These are phyloP conservation scores for Solanum boliviense DNA, from an alignment of 257 asterid species.

Conservation along the genomic window DNA sequence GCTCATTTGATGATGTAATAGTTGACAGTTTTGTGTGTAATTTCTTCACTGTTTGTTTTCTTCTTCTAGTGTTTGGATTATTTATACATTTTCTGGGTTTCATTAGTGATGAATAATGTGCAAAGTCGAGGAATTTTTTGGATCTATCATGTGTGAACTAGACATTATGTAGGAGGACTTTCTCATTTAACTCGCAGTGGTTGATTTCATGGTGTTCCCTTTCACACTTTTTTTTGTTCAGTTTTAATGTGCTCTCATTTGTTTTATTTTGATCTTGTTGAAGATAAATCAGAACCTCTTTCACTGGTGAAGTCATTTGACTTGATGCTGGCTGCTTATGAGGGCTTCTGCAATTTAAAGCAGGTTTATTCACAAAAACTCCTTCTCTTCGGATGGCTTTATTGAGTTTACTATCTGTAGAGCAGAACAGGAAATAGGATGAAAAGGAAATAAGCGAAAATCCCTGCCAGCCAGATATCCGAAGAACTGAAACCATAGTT, in stretches of 20 bases:
- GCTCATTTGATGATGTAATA: neutral
- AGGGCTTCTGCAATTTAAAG: constrained; percentile 78
- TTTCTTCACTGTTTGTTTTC: neutral
- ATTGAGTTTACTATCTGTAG: neutral
- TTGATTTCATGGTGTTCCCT: neutral
- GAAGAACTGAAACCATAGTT: neutral
- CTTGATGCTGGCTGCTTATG: constrained; percentile 67
- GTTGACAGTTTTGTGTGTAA: neutral
- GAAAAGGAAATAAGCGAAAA: neutral
- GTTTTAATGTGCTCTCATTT: neutral
- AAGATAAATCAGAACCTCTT: constrained; percentile 43
- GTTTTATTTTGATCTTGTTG: constrained; percentile 1
- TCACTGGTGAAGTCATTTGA: constrained; percentile 63
- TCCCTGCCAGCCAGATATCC: neutral
- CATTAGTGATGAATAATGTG: neutral
- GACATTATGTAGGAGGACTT: neutral
- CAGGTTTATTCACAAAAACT: constrained; percentile 33
- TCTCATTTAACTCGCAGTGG: neutral
- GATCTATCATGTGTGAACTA: neutral
- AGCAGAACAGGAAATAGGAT: neutral
- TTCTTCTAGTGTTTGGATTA: neutral
- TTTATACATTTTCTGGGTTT: neutral
- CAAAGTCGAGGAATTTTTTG: neutral
- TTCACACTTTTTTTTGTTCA: neutral
- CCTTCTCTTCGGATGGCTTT: neutral